These are phyloP conservation scores for Actinidia chinensis DNA, from an alignment of 179 eudicot species.

Conservation along the genomic window DNA sequence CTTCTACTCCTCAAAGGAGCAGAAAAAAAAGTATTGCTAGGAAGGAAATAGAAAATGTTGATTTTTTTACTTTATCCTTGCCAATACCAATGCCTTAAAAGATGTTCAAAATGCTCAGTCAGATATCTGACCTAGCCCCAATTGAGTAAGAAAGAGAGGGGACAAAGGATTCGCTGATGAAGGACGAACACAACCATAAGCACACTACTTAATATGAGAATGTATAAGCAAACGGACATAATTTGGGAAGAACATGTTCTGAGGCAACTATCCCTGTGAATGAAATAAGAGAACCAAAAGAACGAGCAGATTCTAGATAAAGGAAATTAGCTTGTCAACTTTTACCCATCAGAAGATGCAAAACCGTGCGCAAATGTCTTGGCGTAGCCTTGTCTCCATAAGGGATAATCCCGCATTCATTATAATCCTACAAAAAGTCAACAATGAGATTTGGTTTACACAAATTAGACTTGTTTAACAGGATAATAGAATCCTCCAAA, in stretches of 20 bases:
- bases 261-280: not conserved
- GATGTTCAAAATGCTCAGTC: not conserved
- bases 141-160: not conserved
- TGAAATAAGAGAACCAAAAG: not conserved
- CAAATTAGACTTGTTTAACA: not conserved
- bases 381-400: slow-evolving; percentile 97
- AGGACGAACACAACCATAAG: not conserved
- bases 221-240: not conserved
- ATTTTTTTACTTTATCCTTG: not conserved
- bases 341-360: slow-evolving; percentile 90
- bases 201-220: not conserved
- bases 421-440: slow-evolving; percentile 59
- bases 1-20: not conserved
- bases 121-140: not conserved
- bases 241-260: not conserved
- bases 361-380: slow-evolving; percentile 91
- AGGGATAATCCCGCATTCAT: slow-evolving; percentile 80
- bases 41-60: not conserved
- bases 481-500: slow-evolving; percentile 6
- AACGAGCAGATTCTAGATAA: not conserved
- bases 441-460: not conserved
- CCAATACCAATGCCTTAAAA: not conserved
- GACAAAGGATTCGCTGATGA: not conserved
- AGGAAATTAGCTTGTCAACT: slow-evolving; percentile 1
- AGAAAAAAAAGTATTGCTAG: not conserved